Conservation (phyloP, 1,284 basidiomycete species). For the Trichosporon ovoides region DNA sequence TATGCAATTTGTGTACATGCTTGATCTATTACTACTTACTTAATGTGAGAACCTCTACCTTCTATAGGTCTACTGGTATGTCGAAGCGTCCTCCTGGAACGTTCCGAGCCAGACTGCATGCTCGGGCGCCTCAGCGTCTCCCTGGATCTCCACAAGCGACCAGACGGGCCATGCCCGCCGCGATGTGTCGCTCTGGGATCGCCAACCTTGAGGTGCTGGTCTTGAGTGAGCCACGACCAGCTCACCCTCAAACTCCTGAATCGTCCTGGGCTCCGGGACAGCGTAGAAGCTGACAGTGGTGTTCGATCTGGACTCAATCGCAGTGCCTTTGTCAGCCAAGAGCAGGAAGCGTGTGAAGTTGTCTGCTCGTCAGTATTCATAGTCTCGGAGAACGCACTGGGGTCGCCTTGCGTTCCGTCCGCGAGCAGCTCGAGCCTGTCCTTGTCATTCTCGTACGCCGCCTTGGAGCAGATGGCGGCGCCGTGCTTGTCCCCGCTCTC, state of each 20-base stretch:
- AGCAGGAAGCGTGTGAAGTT: conserved; percentile 48
- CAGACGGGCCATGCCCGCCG: not conserved
- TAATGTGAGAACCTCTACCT: not conserved
- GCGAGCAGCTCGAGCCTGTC: conserved; percentile 33
- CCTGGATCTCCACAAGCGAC: not conserved
- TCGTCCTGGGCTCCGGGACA: not conserved
- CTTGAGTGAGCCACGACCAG: not conserved
- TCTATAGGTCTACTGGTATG: not conserved
- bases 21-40: not conserved
- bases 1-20: conserved; percentile 1
- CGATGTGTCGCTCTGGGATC: not conserved
- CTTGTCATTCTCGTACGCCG: conserved; percentile 25
- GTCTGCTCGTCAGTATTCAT: conserved; percentile 23
- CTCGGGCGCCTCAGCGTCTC: not conserved
- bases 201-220: not conserved
- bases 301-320: not conserved
- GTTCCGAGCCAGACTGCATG: not conserved
- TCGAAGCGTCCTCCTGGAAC: not conserved
- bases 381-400: not conserved
- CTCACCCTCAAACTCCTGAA: not conserved
- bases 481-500: conserved; percentile 19
- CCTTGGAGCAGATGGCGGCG: conserved; percentile 45
- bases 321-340: conserved; percentile 17
- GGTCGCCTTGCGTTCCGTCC: conserved; percentile 40
- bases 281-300: not conserved